Evolutionary conservation across 148 eudicot genomes (phyloP).

Genomic region (Rhododendron kiyosumense): DNA sequence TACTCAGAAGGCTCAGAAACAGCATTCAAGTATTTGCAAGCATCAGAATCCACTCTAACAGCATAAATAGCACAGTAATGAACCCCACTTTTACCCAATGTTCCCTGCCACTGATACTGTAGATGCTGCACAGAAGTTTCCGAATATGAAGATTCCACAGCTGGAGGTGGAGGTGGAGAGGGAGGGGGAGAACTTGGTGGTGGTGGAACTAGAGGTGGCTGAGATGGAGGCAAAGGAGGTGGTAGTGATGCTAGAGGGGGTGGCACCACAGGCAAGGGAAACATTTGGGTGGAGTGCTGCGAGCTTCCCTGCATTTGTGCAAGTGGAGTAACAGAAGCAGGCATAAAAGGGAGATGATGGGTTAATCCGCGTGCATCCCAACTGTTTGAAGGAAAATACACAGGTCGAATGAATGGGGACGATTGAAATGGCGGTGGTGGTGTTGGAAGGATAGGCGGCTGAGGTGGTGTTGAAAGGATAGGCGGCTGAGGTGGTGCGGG

Average conservation of each 20-base stretch:
- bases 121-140: conserved; percentile 22
- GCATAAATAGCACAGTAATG: conserved; percentile 72
- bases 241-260: conserved; percentile 64
- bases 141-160: conserved; percentile 25
- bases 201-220: conserved; percentile 52
- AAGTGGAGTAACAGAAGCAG: conserved; percentile 74
- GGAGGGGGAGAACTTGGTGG: conserved; percentile 65
- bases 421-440: conserved; percentile 53
- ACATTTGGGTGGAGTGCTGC: conserved; percentile 53
- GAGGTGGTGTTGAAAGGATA: conserved; percentile 31
- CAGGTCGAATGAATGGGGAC: conserved; percentile 42
- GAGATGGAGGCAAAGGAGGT: conserved; percentile 43
- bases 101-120: conserved; percentile 74
- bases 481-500: conserved; percentile 40
- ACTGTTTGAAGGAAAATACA: conserved; percentile 56
- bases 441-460: conserved; percentile 25
- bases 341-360: conserved; percentile 55
- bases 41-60: conserved; percentile 61
- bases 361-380: conserved; percentile 64
- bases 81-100: conserved; percentile 85
- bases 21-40: conserved; percentile 62
- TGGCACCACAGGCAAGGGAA: conserved; percentile 44
- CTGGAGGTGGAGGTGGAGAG: conserved; percentile 36
- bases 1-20: conserved; percentile 87
- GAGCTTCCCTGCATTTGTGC: conserved; percentile 57